Evolutionary conservation across 169 alveolate species (phyloP), one percentile per base, ranked within the genome.

Genomic region (Plasmodium billcollinsi): DNA sequence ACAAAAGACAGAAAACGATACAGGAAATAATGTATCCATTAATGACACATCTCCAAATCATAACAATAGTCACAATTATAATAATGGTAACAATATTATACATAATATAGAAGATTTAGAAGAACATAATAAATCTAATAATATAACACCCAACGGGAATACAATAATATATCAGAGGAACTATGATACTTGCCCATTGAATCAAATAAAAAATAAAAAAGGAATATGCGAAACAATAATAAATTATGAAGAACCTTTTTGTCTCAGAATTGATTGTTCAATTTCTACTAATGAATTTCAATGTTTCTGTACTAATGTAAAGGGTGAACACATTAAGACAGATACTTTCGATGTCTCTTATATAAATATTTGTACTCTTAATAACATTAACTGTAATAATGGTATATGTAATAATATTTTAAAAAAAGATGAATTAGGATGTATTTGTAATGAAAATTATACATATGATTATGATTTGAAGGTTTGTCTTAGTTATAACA

Each of bases 191-290:
- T 59, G 74, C 12, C 71, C 63, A 49, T 5, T 14, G 18, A 14
- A 76, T 76, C 66, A 63, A 50, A 45, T 47, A 29, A 76, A 59
- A 76, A 65, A 49, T 65, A 18, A 50, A 24, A 66, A 76, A n/a
- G 76, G 70, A 14, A 33, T 14, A 11, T 66, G 72, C 33, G 54
- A 52, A 29, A 18, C 24, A 24, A 24, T 1, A 29, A 62, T 62
- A 45, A 61, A 29, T 29, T 18, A 63, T 62, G 52, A 11, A 26
- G 74, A 78, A 45, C 11, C 65, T 8, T 15, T 78, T 52, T 78
- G 89, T 49, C 66, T 78, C 18, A 78, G 89, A 66, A 12, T 78
- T 33, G 89, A 78, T 50, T 78, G 89, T 59, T 78, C 67, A 45
- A 71, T 49, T 58, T 26, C 65, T 20, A 20, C 71, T 14, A 21